Evolutionary conservation across 805 yeast genomes (phyloP).

Genomic region (Ogataea polymorpha): DNA sequence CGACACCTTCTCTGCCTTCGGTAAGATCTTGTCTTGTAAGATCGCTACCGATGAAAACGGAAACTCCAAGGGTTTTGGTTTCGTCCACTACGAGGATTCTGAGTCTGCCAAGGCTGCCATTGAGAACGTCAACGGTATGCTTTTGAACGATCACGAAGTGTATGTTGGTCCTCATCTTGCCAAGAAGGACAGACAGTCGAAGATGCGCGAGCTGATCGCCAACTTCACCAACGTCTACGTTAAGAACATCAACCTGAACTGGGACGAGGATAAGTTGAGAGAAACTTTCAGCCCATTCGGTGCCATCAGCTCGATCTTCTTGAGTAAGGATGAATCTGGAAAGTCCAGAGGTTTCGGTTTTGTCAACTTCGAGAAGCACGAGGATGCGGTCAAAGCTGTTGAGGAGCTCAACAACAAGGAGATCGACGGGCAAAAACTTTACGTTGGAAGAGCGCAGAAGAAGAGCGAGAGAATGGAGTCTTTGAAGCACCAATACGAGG

Average conservation of each 20-base stretch:
- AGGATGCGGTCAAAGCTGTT: constrained; percentile 85
- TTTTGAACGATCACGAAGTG: constrained; percentile 92
- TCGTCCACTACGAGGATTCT: constrained; percentile 91
- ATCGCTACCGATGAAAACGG: constrained; percentile 94
- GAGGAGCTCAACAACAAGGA: constrained; percentile 88
- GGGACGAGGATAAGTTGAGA: constrained; percentile 66
- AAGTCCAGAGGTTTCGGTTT: constrained; percentile 95
- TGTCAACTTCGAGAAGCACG: constrained; percentile 86
- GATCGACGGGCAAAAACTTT: constrained; percentile 77
- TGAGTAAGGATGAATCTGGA: constrained; percentile 80
- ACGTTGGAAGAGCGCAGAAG: constrained; percentile 99
- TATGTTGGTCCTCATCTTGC: constrained; percentile 93
- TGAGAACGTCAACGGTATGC: constrained; percentile 97
- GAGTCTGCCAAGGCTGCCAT: constrained; percentile 94
- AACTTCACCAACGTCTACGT: constrained; percentile 95
- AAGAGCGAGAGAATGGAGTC: constrained; percentile 96
- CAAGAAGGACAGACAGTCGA: constrained; percentile 90
- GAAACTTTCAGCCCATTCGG: constrained; percentile 74
- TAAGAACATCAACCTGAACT: constrained; percentile 78
- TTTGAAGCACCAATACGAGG: constrained; percentile 91
- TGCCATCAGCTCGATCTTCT: constrained; percentile 74
- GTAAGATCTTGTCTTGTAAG: constrained; percentile 93
- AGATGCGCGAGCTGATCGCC: constrained; percentile 84
- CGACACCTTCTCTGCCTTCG: constrained; percentile 96
- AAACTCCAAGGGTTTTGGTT: constrained; percentile 92